phyloP scores from a whole-genome alignment of 495 filamentous ascomycete genomes.

The Tuber melanosporum region DNA sequence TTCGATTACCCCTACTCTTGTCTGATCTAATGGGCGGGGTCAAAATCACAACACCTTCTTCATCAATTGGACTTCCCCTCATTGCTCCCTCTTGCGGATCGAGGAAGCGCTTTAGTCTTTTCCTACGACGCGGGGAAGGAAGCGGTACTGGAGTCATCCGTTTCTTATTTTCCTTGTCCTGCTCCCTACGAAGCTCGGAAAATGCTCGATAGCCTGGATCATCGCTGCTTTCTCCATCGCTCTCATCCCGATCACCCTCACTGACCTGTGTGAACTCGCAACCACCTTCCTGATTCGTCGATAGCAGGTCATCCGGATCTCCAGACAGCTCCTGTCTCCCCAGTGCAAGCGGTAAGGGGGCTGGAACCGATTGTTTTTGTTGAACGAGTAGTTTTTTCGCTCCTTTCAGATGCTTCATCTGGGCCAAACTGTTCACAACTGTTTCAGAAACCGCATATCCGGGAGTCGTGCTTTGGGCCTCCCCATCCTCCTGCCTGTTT shows the following conservation, averaged over 20 bases:
- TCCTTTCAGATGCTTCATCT: constrained; percentile 18
- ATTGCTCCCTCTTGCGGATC: constrained; percentile 25
- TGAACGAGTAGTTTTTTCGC: neutral
- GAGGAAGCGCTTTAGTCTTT: constrained; percentile 23
- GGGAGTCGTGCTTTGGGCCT: neutral
- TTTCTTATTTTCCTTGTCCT: constrained; percentile 30
- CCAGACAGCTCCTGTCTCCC: neutral
- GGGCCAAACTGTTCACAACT: constrained; percentile 10
- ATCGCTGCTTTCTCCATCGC: neutral
- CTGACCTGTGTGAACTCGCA: neutral
- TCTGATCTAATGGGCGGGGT: neutral
- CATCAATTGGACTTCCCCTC: constrained; percentile 24
- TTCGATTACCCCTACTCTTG: neutral
- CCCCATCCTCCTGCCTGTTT: neutral
- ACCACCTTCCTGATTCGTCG: neutral
- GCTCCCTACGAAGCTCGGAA: neutral
- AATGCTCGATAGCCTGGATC: neutral
- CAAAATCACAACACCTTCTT: neutral
- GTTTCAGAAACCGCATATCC: neutral
- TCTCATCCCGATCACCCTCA: neutral
- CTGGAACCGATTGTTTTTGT: neutral
- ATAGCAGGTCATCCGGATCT: neutral
- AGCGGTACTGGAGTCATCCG: constrained; percentile 12
- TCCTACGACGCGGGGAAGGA: constrained; percentile 10
- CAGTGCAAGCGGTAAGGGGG: neutral